A percentile compares a stretch with the other conserved stretches of the same genome.
phyloP scores from a whole-genome alignment of 305 asterid genomes.

The Solanum hybrid region DNA sequence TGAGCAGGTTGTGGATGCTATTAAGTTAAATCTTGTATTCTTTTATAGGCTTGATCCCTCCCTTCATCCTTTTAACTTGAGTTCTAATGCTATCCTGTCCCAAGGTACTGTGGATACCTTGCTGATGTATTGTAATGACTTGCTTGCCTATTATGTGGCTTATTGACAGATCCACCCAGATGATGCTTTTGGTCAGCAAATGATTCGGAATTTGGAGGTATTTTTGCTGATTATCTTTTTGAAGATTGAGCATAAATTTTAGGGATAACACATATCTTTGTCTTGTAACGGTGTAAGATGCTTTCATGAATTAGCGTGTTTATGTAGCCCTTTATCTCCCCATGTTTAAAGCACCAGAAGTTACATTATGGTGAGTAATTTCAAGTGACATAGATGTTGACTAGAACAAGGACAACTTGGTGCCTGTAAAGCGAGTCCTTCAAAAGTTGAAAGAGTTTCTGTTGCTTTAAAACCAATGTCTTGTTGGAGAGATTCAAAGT shows the following conservation, averaged over 20 bases:
- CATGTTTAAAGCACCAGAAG: background rate
- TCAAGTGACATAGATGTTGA: background rate
- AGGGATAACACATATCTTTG: background rate
- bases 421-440: background rate
- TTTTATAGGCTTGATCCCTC: background rate
- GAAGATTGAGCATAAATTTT: background rate
- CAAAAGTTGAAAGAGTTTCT: background rate
- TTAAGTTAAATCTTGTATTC: conserved; percentile 2
- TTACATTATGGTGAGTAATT: background rate
- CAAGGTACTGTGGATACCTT: background rate
- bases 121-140: background rate
- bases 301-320: background rate
- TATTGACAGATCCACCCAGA: conserved; percentile 75
- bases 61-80: background rate
- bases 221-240: conserved; percentile 1
- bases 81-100: background rate
- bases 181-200: conserved; percentile 98
- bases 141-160: conserved; percentile 1
- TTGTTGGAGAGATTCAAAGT: background rate
- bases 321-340: background rate
- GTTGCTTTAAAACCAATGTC: background rate
- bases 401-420: background rate
- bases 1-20: conserved; percentile 65
- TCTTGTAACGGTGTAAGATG: background rate
- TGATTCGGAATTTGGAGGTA: conserved; percentile 98